Evolutionary conservation across 169 alveolate genomes (phyloP).

Genomic region (Eimeria acervulina): DNA sequence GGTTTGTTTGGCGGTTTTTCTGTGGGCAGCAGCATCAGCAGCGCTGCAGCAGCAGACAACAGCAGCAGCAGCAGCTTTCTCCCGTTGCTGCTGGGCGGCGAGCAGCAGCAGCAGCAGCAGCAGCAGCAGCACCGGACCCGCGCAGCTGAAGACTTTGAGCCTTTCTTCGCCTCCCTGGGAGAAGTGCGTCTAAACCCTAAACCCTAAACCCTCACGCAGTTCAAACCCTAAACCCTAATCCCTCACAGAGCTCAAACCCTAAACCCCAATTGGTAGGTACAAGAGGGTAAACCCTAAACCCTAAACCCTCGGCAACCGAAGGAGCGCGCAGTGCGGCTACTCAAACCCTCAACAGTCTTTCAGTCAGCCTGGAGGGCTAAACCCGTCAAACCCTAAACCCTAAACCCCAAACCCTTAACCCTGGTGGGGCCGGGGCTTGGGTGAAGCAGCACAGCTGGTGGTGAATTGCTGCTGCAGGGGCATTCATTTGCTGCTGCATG

Average conservation of each 20-base stretch:
- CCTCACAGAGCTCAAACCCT: not conserved
- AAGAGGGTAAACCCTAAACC: not conserved
- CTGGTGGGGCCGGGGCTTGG: too few species aligned
- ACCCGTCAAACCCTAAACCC: not conserved
- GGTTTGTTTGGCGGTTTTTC: not conserved
- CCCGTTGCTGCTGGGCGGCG: not conserved
- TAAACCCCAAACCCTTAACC: too few species aligned
- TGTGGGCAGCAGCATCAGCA: not conserved
- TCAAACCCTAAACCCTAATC: not conserved
- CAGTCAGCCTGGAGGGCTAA: not conserved
- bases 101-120: slow-evolving; percentile 58
- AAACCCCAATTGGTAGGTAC: too few species aligned
- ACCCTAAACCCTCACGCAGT: not conserved
- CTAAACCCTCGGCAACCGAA: too few species aligned
- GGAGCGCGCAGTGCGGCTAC: too few species aligned
- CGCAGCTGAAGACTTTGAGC: not conserved
- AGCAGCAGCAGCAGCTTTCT: not conserved
- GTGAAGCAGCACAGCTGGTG: not conserved
- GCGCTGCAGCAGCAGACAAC: not conserved
- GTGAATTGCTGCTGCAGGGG: not conserved
- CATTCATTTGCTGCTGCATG: not conserved
- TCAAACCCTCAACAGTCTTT: too few species aligned
- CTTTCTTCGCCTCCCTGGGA: too few species aligned
- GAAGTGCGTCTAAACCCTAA: slow-evolving; percentile 4
- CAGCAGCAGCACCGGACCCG: not conserved